Percentiles rank a stretch among this genome's conserved stretches.
These are phyloP conservation scores for Pulicaria dysenterica DNA, from an alignment of 129 eudicot species.

Conservation along the genomic window DNA sequence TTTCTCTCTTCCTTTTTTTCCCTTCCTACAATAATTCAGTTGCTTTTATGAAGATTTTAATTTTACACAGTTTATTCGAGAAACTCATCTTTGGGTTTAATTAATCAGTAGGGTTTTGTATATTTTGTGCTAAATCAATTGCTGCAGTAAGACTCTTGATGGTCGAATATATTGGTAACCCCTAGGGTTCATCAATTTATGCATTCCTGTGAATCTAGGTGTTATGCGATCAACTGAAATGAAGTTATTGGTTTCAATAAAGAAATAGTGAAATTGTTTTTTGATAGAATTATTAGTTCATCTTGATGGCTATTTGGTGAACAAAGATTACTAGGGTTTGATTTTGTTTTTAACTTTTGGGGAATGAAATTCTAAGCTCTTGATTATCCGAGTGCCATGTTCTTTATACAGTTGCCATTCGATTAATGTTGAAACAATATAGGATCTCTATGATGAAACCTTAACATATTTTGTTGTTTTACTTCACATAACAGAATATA, in stretches of 20 bases:
- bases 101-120: background rate
- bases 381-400: background rate
- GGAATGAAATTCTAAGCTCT: background rate
- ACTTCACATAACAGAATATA: constrained; percentile 61
- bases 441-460: constrained; percentile 8
- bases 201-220: constrained; percentile 4
- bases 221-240: background rate
- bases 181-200: constrained; percentile 1
- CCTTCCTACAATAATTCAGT: background rate
- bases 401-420: background rate
- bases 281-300: too few species aligned
- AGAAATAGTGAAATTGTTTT: too few species aligned
- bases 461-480: constrained; percentile 16
- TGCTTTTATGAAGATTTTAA: background rate
- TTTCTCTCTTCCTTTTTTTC: constrained; percentile 16
- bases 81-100: background rate
- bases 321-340: too few species aligned
- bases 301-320: too few species aligned
- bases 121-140: constrained; percentile 14
- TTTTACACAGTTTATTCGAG: background rate
- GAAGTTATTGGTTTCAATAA: too few species aligned
- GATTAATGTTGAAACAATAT: background rate
- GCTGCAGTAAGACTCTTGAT: background rate
- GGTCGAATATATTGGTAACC: background rate
- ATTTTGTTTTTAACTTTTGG: background rate